A percentile compares a stretch with the other conserved stretches of the same genome.
These are phyloP conservation scores for Gnomoniopsis smithogilvyi DNA, from an alignment of 2,329 filamentous ascomycete genomes.

Conservation along the genomic window DNA sequence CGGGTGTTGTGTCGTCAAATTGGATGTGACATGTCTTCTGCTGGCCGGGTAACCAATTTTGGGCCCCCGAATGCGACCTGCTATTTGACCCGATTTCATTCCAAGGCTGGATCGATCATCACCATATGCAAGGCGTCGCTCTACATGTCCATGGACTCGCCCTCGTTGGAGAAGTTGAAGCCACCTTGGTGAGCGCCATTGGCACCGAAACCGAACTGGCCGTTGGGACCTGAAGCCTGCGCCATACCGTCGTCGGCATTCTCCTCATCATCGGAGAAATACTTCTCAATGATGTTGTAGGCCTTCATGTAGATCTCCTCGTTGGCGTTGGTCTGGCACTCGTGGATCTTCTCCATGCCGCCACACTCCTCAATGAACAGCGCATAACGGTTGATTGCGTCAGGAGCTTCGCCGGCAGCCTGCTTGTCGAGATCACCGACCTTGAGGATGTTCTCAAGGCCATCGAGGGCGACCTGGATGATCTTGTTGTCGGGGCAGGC, in stretches of 20 bases:
- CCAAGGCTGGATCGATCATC: too few relatives aligned
- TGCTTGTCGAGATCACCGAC: conserved; percentile 99
- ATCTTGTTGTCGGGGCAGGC: conserved; percentile 99
- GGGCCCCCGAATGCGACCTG: neutral
- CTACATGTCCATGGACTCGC: conserved; percentile 66
- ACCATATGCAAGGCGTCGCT: too few relatives aligned
- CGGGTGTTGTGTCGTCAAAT: conserved; percentile 28
- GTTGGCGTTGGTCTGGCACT: conserved; percentile 99
- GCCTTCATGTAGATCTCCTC: conserved; percentile 99
- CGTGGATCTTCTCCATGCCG: conserved; percentile 99
- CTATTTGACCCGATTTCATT: neutral
- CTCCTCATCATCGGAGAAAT: conserved; percentile 98
- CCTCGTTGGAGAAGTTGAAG: conserved; percentile 87
- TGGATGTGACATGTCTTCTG: conserved; percentile 6
- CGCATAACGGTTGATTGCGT: conserved; percentile 92
- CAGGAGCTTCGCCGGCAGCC: conserved; percentile 67
- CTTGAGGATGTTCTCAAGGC: conserved; percentile 98
- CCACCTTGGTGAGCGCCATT: conserved; percentile 66
- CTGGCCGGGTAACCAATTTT: conserved; percentile 1
- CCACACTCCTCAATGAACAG: conserved; percentile 98
- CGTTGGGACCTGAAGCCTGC: conserved; percentile 65
- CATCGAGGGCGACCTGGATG: conserved; percentile 96
- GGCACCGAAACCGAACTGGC: conserved; percentile 76
- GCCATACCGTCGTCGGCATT: conserved; percentile 80
- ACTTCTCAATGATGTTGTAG: conserved; percentile 99